Base-by-base conservation (phyloP, 2,329 filamentous ascomycete species). In the Tolypocladium ovalisporum region DNA sequence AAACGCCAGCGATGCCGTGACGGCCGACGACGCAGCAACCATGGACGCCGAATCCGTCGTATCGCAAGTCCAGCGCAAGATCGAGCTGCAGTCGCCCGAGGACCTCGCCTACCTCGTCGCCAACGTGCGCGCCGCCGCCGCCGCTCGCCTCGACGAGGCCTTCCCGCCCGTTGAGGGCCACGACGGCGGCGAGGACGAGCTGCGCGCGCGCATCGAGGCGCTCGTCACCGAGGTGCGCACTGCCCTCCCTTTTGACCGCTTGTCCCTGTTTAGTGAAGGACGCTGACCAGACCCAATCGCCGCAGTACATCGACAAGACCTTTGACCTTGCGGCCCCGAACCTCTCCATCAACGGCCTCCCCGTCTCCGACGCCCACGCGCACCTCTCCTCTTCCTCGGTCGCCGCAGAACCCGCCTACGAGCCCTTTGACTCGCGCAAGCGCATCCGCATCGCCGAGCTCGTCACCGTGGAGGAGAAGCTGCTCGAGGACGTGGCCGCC, bases 51-150 rank as follows among this genome's bases (percentile, higher is more conserved):
- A 71, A 56, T 70, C 68, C 13, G 61, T 67, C 57, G 64, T 69
- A 58, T 66, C 70, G 10, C 68, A 75, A 40, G 71, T 71, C 62
- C 84, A 90, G 71, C 85, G 89, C 69, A 87, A 85, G 73, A 88
- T 93, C 70, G 89, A 92, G 74, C 83, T 93, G 55, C 88, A 92
- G 74, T 80, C 82, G n/a, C 82, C 84, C 47, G 83, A 87, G 54
- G 89, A 93, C 72, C 79, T 92, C 37, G 74, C 79, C 57, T 89
- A 86, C 71, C 80, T 93, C 34, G 79, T 88, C 64, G 74, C 79
- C 62, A 89, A 89, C 66, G 82, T 89, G 61, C 84, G 85, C 67
- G 79, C 79, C 70, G 84, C 85, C 57, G 88, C 88, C 13, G 78
- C 80, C 51, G 80, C 82, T 64, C 87, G 84, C 68, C 80, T 93